Evolutionary conservation across 306 rosid genomes (phyloP), one percentile per base, ranked within the genome.

Genomic region (Begonia loranthoides): DNA sequence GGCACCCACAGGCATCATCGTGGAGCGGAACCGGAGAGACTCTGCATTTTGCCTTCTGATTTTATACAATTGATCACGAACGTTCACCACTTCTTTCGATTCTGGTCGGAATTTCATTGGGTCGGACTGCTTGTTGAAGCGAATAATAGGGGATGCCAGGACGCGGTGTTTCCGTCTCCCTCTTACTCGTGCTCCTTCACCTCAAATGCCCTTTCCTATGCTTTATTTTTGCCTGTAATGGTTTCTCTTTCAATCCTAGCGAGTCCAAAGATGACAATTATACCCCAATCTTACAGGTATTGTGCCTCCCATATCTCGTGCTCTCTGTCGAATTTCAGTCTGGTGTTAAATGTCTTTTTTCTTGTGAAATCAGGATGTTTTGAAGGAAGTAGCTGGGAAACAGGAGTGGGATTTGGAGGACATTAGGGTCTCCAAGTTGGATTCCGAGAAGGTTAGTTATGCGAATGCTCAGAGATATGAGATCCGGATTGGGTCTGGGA

Each of bases 201-300:
- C 46, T 36, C 63, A 24, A 69, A 49, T 49, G 2, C 22, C 22
- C 52, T 2, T 51, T 9, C 50, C 28, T 59, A 1, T 45, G 45
- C 9, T 62, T 64, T 7, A 41, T 62, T 14, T 38, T 54, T 5
- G 64, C 61, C 11, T 70, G 49, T 8, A 45, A 61, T 54, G 65
- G 76, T 52, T 41, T 71, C 13, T 44, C 60, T 15, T 21, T 54
- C 10, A 55, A 55, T 33, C 24, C 58, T 17, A 45, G 58, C 33
- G 15, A 9, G 51, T 34, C 70, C 6, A 50, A 60, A 48, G 17
- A 17, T 50, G 17, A 51, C 49, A n/a, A 55, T 57, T 66, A 65
- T 15, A 69, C 82, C 50, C 65, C 48, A 68, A 62, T 88, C 51
- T 61, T 90, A 13, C 88, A 78, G 90, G 95, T 89, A 54, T 40